phyloP scores from a whole-genome alignment of 257 asterid species.

The Fraxinus cuspidata region DNA sequence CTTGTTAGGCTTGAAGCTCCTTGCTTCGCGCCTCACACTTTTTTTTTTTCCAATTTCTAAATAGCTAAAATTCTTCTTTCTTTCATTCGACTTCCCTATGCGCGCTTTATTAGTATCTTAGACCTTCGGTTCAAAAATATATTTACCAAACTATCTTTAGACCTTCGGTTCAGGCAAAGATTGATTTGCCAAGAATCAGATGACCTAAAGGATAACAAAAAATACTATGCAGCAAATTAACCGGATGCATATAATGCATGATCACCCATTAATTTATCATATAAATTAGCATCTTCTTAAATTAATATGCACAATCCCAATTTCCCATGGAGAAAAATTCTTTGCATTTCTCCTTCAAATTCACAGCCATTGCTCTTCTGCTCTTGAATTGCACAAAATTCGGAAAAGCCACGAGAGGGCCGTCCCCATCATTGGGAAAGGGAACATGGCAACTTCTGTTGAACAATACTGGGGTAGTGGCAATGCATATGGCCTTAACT shows the following conservation, averaged over 20 bases:
- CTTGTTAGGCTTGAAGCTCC: no score
- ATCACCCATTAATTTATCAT: neutral
- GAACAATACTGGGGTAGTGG: slow-evolving; percentile 61
- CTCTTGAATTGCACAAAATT: slow-evolving; percentile 13
- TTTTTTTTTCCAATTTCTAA: no score
- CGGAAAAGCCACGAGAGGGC: neutral
- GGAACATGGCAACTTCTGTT: slow-evolving; percentile 59
- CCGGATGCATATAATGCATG: slow-evolving; percentile 22
- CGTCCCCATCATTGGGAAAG: slow-evolving; percentile 1
- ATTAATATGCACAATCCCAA: neutral
- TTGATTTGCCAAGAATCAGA: slow-evolving; percentile 15
- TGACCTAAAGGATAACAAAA: neutral
- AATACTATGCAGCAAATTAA: neutral
- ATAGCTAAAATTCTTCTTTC: no score
- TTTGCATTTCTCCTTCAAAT: slow-evolving; percentile 21
- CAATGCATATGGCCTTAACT: slow-evolving; percentile 71
- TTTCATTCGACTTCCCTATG: no score
- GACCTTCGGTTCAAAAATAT: no score
- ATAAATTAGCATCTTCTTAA: slow-evolving; percentile 25
- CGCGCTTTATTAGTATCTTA: no score
- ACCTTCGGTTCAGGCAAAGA: slow-evolving; percentile 28
- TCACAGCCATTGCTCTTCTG: slow-evolving; percentile 12
- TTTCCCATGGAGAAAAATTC: slow-evolving; percentile 32
- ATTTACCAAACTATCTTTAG: neutral
- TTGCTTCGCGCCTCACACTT: no score